phyloP scores from a whole-genome alignment of 768 basidiomycete genomes.

The Boletus tomentosulus region DNA sequence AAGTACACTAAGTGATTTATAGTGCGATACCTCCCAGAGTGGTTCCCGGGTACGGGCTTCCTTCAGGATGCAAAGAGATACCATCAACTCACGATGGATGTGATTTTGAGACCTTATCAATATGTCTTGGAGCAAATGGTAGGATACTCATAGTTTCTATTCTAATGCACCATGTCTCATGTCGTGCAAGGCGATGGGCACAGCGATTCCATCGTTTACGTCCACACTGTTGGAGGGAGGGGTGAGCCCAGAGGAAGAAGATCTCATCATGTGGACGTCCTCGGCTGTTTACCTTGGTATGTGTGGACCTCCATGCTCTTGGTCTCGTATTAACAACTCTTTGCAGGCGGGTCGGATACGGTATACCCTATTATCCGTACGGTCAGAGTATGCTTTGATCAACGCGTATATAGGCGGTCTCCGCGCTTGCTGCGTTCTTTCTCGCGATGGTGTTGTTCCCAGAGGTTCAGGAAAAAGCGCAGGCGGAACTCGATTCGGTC shows the following conservation, averaged over 20 bases:
- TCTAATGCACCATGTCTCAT: neutral
- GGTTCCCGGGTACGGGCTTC: conserved; percentile 36
- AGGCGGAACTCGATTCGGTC: conserved; percentile 23
- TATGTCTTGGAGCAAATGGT: conserved; percentile 48
- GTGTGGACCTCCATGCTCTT: neutral
- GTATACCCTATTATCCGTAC: conserved; percentile 31
- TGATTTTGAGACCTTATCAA: conserved; percentile 42
- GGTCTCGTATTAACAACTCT: neutral
- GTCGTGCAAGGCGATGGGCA: conserved; percentile 12
- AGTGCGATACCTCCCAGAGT: conserved; percentile 32
- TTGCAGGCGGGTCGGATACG: conserved; percentile 44
- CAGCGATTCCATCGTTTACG: conserved; percentile 18
- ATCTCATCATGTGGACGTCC: conserved; percentile 19
- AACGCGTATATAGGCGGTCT: conserved; percentile 6
- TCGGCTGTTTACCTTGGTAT: conserved; percentile 7
- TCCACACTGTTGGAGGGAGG: conserved; percentile 12
- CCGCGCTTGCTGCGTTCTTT: conserved; percentile 19
- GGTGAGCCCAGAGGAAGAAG: conserved; percentile 15
- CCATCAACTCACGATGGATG: conserved; percentile 27
- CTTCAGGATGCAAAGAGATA: conserved; percentile 27
- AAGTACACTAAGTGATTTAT: neutral
- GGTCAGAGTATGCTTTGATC: conserved; percentile 19
- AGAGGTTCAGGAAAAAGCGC: conserved; percentile 21
- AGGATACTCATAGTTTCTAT: neutral
- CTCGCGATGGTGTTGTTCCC: conserved; percentile 24